A percentile compares a stretch with the other conserved stretches of the same genome.
phyloP scores from a whole-genome alignment of 768 basidiomycete species.

The Ramaria sp. region DNA sequence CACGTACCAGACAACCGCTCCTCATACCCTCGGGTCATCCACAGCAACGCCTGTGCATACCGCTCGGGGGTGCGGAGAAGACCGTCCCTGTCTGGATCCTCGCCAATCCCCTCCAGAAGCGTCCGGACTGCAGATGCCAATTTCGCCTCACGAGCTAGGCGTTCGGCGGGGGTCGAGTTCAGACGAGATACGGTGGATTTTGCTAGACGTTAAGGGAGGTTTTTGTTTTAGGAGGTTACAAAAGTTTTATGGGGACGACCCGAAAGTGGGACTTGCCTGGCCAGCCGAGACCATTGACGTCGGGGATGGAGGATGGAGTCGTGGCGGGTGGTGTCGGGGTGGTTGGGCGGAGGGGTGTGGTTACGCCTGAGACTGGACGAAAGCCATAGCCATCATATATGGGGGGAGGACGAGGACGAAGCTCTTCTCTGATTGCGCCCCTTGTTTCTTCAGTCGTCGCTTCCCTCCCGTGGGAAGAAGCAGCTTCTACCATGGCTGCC shows the following conservation, averaged over 20 bases:
- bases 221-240: too few species aligned
- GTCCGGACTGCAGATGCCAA: conserved; percentile 81
- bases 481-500: background rate
- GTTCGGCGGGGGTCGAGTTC: conserved; percentile 67
- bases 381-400: conserved; percentile 77
- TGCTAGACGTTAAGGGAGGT: conserved; percentile 45
- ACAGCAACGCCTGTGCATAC: conserved; percentile 93
- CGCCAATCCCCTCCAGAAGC: conserved; percentile 94
- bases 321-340: conserved; percentile 3
- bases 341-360: conserved; percentile 39
- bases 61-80: conserved; percentile 85
- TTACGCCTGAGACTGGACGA: conserved; percentile 53
- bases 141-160: conserved; percentile 56
- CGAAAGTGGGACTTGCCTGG: conserved; percentile 78
- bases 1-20: too few species aligned
- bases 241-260: too few species aligned
- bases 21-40: conserved; percentile 99
- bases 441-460: conserved; percentile 5
- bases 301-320: conserved; percentile 24
- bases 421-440: conserved; percentile 4
- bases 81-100: conserved; percentile 94
- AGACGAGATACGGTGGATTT: conserved; percentile 84
- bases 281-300: conserved; percentile 82
- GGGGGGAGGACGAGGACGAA: conserved; percentile 19
- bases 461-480: conserved; percentile 1